Evolutionary conservation across 352 stramenopile species (phyloP).

Genomic region (Phytopythium oedochilum): DNA sequence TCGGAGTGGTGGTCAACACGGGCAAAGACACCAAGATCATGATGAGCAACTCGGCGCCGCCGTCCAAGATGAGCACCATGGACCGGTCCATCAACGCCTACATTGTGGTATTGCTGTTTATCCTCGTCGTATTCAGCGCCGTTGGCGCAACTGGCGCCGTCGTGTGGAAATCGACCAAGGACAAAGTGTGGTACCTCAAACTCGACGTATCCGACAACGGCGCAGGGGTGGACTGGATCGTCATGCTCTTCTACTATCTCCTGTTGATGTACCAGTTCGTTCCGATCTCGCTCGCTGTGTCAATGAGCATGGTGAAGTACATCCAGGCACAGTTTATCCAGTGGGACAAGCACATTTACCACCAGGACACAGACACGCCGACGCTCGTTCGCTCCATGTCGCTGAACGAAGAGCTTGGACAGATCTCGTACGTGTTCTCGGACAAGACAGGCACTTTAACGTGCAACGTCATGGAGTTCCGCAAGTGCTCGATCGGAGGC

Average conservation of each 20-base stretch:
- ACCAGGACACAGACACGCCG: constrained; percentile 82
- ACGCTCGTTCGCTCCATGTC: constrained; percentile 91
- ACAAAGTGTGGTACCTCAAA: constrained; percentile 57
- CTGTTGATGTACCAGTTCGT: constrained; percentile 97
- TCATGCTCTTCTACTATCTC: constrained; percentile 92
- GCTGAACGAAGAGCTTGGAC: constrained; percentile 93
- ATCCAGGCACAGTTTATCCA: constrained; percentile 94
- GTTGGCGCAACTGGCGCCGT: constrained; percentile 55
- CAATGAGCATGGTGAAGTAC: constrained; percentile 95
- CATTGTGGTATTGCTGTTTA: constrained; percentile 57
- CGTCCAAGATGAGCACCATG: constrained; percentile 87
- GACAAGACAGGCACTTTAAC: constrained; percentile 99
- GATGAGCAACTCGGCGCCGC: constrained; percentile 76
- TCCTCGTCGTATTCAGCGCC: constrained; percentile 64
- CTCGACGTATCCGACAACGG: constrained; percentile 28
- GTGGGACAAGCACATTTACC: constrained; percentile 93
- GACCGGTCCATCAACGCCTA: constrained; percentile 80
- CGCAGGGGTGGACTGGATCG: constrained; percentile 52
- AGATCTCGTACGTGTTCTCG: constrained; percentile 98
- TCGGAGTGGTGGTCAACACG: constrained; percentile 92
- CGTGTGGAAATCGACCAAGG: constrained; percentile 37
- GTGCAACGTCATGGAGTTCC: constrained; percentile 98
- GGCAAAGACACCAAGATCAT: constrained; percentile 93
- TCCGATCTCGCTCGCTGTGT: constrained; percentile 97
- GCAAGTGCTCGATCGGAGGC: constrained; percentile 90